phyloP scores from a whole-genome alignment of 345 rosid genomes.

The Eucalyptus dawsonii region DNA sequence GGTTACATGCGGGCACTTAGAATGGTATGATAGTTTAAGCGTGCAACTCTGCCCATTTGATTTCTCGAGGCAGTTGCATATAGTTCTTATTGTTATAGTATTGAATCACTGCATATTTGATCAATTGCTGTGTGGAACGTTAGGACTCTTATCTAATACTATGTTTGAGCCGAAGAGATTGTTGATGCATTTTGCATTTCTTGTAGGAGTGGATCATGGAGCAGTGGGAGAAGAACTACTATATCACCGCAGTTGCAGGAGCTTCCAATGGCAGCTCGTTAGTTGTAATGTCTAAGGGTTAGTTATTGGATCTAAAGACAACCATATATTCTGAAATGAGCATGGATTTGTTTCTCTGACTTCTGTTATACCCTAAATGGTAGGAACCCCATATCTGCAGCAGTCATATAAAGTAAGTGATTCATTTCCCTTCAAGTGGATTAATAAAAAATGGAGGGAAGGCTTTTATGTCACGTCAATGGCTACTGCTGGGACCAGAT shows the following conservation, averaged over 20 bases:
- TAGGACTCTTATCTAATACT: background rate
- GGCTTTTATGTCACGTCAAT: slow-evolving; percentile 85
- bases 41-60: background rate
- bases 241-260: slow-evolving; percentile 94
- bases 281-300: slow-evolving; percentile 97
- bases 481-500: slow-evolving; percentile 94
- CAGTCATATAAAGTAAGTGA: slow-evolving; percentile 98
- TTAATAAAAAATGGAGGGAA: slow-evolving; percentile 94
- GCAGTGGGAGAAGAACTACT: slow-evolving; percentile 93
- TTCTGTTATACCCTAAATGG: background rate
- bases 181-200: background rate
- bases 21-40: background rate
- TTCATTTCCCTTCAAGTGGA: slow-evolving; percentile 97
- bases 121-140: background rate
- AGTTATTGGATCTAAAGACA: background rate
- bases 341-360: background rate
- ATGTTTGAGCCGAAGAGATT: background rate
- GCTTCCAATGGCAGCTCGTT: slow-evolving; percentile 79
- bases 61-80: background rate
- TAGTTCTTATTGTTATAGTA: background rate
- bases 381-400: slow-evolving; percentile 89
- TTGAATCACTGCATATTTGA: background rate
- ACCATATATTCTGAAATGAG: background rate
- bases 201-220: slow-evolving; percentile 95
- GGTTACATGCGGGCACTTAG: background rate